Evolutionary conservation across 1,284 basidiomycete species (phyloP).

Genomic region (Pseudozyma sp.): DNA sequence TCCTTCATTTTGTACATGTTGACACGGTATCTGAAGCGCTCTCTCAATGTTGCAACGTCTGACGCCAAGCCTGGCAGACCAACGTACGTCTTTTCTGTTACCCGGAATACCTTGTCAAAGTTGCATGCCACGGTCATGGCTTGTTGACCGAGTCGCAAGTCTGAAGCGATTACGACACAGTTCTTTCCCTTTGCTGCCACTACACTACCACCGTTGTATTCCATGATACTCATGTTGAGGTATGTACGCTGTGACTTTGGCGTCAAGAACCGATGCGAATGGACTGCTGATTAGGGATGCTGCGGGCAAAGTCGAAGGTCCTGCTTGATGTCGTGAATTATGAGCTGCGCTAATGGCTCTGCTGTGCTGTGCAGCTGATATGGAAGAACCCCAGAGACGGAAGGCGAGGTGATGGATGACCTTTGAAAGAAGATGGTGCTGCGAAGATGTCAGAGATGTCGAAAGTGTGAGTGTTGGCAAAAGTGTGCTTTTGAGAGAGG

Average conservation of each 20-base stretch:
- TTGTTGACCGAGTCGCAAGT: slow-evolving; percentile 91
- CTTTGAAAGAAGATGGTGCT: slow-evolving; percentile 1
- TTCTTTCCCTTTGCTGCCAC: slow-evolving; percentile 99
- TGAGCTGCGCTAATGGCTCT: background rate
- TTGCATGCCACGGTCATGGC: slow-evolving; percentile 88
- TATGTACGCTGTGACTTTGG: slow-evolving; percentile 18
- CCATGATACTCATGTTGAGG: slow-evolving; percentile 70
- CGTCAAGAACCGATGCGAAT: slow-evolving; percentile 15
- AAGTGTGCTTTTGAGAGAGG: slow-evolving; percentile 27
- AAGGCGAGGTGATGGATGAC: background rate
- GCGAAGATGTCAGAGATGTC: slow-evolving; percentile 10
- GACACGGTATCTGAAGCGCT: slow-evolving; percentile 78
- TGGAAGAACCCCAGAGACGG: background rate
- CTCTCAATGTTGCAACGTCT: slow-evolving; percentile 88
- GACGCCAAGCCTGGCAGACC: slow-evolving; percentile 93
- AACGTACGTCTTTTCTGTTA: slow-evolving; percentile 91
- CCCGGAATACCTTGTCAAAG: slow-evolving; percentile 95
- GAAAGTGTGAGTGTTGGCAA: slow-evolving; percentile 1
- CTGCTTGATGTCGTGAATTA: background rate
- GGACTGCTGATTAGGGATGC: background rate
- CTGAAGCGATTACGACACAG: slow-evolving; percentile 97
- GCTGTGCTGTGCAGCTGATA: background rate
- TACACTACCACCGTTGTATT: slow-evolving; percentile 94
- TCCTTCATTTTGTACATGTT: slow-evolving; percentile 99
- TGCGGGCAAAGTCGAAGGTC: background rate